These are phyloP conservation scores for Pythium oligandrum DNA, from an alignment of 352 stramenopile species.

Conservation along the genomic window DNA sequence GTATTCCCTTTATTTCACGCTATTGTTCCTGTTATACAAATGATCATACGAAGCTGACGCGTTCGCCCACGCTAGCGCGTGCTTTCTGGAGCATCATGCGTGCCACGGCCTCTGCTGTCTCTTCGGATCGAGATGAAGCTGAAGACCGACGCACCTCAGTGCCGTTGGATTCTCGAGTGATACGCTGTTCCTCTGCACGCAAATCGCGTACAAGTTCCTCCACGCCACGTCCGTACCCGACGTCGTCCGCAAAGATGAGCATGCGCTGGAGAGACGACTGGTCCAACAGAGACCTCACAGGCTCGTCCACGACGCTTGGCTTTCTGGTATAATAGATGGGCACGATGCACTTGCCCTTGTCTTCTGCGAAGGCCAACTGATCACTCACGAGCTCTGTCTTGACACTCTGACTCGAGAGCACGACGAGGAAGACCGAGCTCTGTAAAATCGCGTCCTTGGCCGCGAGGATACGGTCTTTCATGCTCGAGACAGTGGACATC, in stretches of 20 bases:
- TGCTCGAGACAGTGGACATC: conserved; percentile 67
- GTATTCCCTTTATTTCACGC: conserved; percentile 2
- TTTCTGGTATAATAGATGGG: conserved; percentile 62
- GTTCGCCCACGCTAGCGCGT: neutral
- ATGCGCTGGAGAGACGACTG: conserved; percentile 11
- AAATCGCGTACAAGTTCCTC: conserved; percentile 47
- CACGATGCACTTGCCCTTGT: conserved; percentile 76
- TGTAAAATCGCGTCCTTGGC: conserved; percentile 78
- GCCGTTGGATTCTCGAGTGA: neutral
- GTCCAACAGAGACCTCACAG: conserved; percentile 33
- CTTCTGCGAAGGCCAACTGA: conserved; percentile 77
- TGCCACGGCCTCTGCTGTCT: neutral
- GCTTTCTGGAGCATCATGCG: conserved; percentile 2
- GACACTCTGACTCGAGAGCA: conserved; percentile 69
- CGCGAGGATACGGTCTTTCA: conserved; percentile 66
- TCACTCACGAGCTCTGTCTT: conserved; percentile 81
- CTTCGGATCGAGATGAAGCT: no score
- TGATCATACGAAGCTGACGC: neutral
- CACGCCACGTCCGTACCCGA: conserved; percentile 64
- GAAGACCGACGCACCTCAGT: no score
- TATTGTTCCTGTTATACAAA: conserved; percentile 1
- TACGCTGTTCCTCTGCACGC: conserved; percentile 14
- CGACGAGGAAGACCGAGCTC: conserved; percentile 61
- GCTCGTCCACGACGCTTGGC: conserved; percentile 35
- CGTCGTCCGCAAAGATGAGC: conserved; percentile 51